phyloP scores from a whole-genome alignment of 306 rosid species.

The Cucurbita moschata region DNA sequence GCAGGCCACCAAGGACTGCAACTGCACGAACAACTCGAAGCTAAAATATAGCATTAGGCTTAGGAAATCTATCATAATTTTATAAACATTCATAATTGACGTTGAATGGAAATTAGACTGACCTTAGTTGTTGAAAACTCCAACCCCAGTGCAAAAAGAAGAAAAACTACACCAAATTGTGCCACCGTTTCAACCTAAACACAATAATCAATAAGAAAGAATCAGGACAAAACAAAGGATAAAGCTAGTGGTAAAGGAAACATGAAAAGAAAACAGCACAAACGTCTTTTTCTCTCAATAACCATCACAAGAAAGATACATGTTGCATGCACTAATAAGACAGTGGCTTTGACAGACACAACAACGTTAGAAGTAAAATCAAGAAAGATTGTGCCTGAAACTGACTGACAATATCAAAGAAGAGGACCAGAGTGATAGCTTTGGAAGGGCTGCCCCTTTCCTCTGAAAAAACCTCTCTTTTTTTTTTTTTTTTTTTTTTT shows the following conservation, averaged over 20 bases:
- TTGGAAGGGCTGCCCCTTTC: neutral
- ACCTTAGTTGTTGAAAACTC: constrained; percentile 93
- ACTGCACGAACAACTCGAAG: constrained; percentile 97
- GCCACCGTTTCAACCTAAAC: constrained; percentile 96
- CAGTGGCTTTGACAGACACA: neutral
- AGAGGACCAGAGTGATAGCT: neutral
- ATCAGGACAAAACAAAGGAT: neutral
- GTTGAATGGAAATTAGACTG: constrained; percentile 9
- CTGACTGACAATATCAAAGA: neutral
- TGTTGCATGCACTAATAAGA: neutral
- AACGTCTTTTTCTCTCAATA: neutral
- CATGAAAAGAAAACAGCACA: neutral
- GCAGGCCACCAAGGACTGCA: constrained; percentile 94
- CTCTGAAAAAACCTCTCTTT: neutral
- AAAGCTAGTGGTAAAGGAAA: neutral
- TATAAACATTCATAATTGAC: constrained; percentile 10
- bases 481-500: neutral
- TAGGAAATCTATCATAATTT: neutral
- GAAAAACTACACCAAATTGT: constrained; percentile 95
- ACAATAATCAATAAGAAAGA: constrained; percentile 2
- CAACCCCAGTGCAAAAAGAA: constrained; percentile 91
- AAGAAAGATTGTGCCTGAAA: neutral
- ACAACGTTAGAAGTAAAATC: neutral
- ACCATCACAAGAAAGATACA: neutral
- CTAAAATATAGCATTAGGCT: constrained; percentile 28